phyloP scores from a whole-genome alignment of 345 rosid genomes.

The Salix udensis region DNA sequence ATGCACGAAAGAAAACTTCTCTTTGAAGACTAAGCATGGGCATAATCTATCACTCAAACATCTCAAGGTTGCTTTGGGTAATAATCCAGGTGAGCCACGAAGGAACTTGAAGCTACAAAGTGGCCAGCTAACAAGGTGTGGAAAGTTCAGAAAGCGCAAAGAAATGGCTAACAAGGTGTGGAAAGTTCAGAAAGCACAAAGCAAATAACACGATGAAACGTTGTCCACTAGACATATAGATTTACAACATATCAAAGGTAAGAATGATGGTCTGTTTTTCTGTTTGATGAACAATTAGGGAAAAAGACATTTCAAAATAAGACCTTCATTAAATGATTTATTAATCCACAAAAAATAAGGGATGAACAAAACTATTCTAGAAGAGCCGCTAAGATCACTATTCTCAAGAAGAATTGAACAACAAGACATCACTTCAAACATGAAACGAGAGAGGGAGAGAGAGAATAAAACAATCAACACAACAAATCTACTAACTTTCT shows the following conservation, averaged over 20 bases:
- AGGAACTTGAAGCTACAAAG: not conserved
- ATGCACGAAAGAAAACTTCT: not conserved
- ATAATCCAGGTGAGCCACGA: not conserved
- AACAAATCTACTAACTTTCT: constrained; percentile 59
- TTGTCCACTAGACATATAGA: not conserved
- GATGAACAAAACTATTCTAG: not conserved
- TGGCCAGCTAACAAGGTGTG: not conserved
- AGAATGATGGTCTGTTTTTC: not conserved
- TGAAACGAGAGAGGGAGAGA: not conserved
- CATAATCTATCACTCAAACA: not conserved
- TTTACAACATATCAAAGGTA: not conserved
- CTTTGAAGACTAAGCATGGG: not conserved
- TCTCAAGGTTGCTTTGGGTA: not conserved
- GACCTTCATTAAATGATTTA: not conserved
- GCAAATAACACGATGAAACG: not conserved
- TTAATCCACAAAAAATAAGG: not conserved
- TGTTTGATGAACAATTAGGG: not conserved
- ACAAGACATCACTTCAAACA: too few species aligned
- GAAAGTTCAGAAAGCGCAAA: not conserved
- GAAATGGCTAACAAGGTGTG: not conserved
- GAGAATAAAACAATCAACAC: not conserved
- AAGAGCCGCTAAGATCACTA: not conserved
- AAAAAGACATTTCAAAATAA: not conserved
- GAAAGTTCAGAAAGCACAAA: not conserved
- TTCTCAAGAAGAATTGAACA: too few species aligned